phyloP scores from a whole-genome alignment of 306 rosid species.

The Cicer chorassanicum region DNA sequence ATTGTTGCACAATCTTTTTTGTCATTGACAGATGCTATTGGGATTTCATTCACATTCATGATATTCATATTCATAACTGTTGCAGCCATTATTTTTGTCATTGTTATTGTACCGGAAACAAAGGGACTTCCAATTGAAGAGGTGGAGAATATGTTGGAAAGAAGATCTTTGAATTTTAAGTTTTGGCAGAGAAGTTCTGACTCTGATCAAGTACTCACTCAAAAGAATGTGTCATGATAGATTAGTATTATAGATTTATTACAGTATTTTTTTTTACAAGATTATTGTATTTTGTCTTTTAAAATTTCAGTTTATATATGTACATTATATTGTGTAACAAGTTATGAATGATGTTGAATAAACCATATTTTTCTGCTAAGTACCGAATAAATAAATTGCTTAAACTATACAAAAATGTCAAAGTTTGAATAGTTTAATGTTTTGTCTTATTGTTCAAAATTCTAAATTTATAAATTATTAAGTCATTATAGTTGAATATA shows the following conservation, averaged over 20 bases:
- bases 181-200: slow-evolving; percentile 56
- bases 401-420: too few relatives aligned
- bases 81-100: slow-evolving; percentile 59
- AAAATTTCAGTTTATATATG: too few relatives aligned
- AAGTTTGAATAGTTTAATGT: too few relatives aligned
- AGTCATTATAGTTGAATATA: too few relatives aligned
- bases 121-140: slow-evolving; percentile 73
- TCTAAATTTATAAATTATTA: too few relatives aligned
- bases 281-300: too few relatives aligned
- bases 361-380: too few relatives aligned
- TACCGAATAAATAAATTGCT: too few relatives aligned
- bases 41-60: slow-evolving; percentile 64
- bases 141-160: slow-evolving; percentile 62
- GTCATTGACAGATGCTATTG: slow-evolving; percentile 55
- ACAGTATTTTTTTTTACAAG: too few relatives aligned
- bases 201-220: not conserved
- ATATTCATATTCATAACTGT: slow-evolving; percentile 54
- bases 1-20: slow-evolving; percentile 66
- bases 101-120: slow-evolving; percentile 62
- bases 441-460: too few relatives aligned
- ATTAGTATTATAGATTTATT: not conserved
- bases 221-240: slow-evolving; percentile 8
- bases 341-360: too few relatives aligned
- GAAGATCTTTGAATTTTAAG: slow-evolving; percentile 52
- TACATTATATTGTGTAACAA: too few relatives aligned